phyloP scores from a whole-genome alignment of 257 asterid species.

The Jaltomata sinuosa region DNA sequence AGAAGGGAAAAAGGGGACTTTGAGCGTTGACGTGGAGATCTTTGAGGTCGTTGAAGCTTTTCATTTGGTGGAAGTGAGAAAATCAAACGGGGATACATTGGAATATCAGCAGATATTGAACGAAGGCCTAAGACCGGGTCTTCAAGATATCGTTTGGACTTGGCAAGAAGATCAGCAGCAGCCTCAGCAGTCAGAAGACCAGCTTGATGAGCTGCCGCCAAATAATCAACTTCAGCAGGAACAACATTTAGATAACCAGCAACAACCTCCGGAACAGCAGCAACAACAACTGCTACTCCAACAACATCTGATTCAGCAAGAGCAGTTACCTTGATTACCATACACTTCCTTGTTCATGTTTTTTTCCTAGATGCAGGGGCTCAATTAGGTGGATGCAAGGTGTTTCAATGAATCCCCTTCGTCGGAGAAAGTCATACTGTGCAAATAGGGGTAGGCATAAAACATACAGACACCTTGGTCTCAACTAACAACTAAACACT shows the following conservation, averaged over 20 bases:
- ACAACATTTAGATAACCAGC: neutral
- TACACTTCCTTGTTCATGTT: neutral
- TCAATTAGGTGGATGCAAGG: neutral
- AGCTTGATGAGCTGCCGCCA: neutral
- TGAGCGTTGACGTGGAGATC: constrained; percentile 69
- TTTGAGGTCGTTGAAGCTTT: constrained; percentile 53
- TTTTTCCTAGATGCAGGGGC: neutral
- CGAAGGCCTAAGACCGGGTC: constrained; percentile 66
- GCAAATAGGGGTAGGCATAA: neutral
- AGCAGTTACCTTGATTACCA: constrained; percentile 34
- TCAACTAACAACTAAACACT: neutral
- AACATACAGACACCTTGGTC: neutral
- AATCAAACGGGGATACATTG: constrained; percentile 65
- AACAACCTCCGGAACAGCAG: neutral
- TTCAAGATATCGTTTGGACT: constrained; percentile 72
- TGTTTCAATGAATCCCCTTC: neutral
- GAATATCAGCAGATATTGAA: constrained; percentile 52
- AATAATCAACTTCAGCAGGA: neutral
- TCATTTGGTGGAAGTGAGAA: constrained; percentile 72
- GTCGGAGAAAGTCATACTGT: neutral
- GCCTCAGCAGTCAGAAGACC: neutral
- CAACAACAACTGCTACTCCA: neutral
- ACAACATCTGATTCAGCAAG: constrained; percentile 23
- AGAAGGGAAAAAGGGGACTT: constrained; percentile 70
- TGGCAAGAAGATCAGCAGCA: constrained; percentile 55